Conservation (phyloP, 2,329 filamentous ascomycete genomes). For the Xylariaceae sp. region DNA sequence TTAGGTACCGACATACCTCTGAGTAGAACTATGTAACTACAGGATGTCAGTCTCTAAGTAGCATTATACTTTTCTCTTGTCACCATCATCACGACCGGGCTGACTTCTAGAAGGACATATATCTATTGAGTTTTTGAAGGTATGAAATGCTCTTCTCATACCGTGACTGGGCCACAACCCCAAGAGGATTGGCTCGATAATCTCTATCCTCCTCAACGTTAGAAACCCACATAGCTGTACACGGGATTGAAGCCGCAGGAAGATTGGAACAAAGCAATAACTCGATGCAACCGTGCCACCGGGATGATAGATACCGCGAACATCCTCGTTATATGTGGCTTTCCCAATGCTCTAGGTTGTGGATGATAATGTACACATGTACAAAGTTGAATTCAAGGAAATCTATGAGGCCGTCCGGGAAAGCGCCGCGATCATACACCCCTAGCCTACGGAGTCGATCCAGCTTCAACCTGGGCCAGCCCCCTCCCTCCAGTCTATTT, state of each 20-base stretch:
- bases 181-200: not conserved
- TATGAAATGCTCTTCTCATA: not conserved
- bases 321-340: slow-evolving; percentile 11
- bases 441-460: slow-evolving; percentile 20
- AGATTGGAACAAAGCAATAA: slow-evolving; percentile 3
- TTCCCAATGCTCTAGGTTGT: slow-evolving; percentile 26
- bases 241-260: not conserved
- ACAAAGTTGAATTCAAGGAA: slow-evolving; percentile 37
- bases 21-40: not conserved
- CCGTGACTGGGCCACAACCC: not conserved
- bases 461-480: slow-evolving; percentile 8
- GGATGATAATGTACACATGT: slow-evolving; percentile 40
- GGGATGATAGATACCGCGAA: slow-evolving; percentile 9
- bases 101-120: not conserved
- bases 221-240: not conserved
- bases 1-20: too few species aligned
- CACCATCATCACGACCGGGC: too few species aligned
- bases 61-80: too few species aligned
- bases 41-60: too few species aligned
- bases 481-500: slow-evolving; percentile 28
- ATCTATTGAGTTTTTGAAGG: not conserved
- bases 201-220: not conserved
- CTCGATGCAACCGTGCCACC: slow-evolving; percentile 9
- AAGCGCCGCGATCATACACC: slow-evolving; percentile 35
- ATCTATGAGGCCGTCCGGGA: slow-evolving; percentile 34